Percentiles rank a stretch among this genome's conserved stretches.
These are phyloP conservation scores for Microdochium paspali DNA, from an alignment of 2,329 filamentous ascomycete genomes.

Conservation along the genomic window DNA sequence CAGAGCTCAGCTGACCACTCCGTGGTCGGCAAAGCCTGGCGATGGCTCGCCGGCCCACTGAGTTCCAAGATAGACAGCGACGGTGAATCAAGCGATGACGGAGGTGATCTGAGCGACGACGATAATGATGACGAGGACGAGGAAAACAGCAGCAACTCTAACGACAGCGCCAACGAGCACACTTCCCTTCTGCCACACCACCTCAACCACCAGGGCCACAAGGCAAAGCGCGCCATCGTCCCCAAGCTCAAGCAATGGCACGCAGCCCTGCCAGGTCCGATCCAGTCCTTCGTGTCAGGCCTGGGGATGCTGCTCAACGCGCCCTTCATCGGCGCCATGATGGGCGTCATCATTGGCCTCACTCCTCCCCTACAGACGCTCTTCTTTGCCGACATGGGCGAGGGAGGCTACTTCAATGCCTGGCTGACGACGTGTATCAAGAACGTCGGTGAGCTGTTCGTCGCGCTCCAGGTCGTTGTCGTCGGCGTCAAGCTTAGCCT, in stretches of 20 bases:
- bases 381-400: slow-evolving; percentile 39
- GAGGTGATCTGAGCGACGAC: slow-evolving; percentile 1
- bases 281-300: slow-evolving; percentile 21
- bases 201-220: slow-evolving; percentile 15
- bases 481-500: slow-evolving; percentile 47
- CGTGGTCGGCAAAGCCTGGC: background rate
- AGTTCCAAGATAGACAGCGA: slow-evolving; percentile 12
- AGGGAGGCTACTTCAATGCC: slow-evolving; percentile 46
- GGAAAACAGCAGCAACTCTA: slow-evolving; percentile 2
- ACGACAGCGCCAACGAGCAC: slow-evolving; percentile 5
- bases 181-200: slow-evolving; percentile 10
- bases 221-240: slow-evolving; percentile 2
- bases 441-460: slow-evolving; percentile 49
- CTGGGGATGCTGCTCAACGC: slow-evolving; percentile 38
- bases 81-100: slow-evolving; percentile 4
- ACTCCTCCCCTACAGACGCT: slow-evolving; percentile 38
- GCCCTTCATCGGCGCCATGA: slow-evolving; percentile 38
- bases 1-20: slow-evolving; percentile 16
- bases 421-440: slow-evolving; percentile 45
- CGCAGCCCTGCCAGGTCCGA: slow-evolving; percentile 18
- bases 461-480: slow-evolving; percentile 45
- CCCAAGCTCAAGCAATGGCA: slow-evolving; percentile 12
- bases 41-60: slow-evolving; percentile 9
- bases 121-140: background rate
- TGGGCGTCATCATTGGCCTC: slow-evolving; percentile 42